Conservation (phyloP, 78 protist genomes). For the Dictyostelium purpureum region DNA sequence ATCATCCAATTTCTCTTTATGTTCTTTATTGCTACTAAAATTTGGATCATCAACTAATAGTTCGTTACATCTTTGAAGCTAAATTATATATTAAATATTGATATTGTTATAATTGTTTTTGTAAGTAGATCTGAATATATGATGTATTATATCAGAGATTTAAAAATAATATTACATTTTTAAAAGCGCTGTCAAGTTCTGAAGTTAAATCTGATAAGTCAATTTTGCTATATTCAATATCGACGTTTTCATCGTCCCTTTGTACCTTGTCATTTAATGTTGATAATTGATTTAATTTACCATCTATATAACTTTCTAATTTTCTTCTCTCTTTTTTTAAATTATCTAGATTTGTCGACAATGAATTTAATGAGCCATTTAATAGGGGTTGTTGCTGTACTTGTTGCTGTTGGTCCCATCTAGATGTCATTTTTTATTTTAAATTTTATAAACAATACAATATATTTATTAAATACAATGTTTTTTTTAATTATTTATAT, state of each 20-base stretch:
- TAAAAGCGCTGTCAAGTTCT: slow-evolving; percentile 49
- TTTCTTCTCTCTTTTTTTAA: slow-evolving; percentile 66
- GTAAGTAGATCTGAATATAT: not conserved
- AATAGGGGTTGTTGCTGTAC: not conserved
- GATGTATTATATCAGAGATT: not conserved
- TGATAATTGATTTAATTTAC: slow-evolving; percentile 34
- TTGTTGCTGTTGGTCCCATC: slow-evolving; percentile 39
- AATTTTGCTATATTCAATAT: slow-evolving; percentile 24
- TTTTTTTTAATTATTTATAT: too few relatives aligned
- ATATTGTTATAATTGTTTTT: not conserved
- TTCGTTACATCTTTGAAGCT: slow-evolving; percentile 52
- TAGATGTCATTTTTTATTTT: slow-evolving; percentile 19
- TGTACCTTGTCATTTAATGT: slow-evolving; percentile 39
- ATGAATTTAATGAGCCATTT: not conserved
- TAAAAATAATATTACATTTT: slow-evolving; percentile 12
- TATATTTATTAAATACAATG: too few relatives aligned
- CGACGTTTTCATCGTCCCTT: slow-evolving; percentile 1
- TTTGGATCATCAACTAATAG: slow-evolving; percentile 43
- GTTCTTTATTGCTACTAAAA: slow-evolving; percentile 29
- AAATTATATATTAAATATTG: not conserved
- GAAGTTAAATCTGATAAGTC: slow-evolving; percentile 27
- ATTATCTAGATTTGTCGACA: slow-evolving; percentile 3
- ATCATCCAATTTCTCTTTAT: slow-evolving; percentile 65
- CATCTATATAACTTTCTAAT: slow-evolving; percentile 28
- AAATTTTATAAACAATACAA: too few relatives aligned